phyloP scores from a whole-genome alignment of 2,329 filamentous ascomycete genomes.

The Mollisia scopiformis region DNA sequence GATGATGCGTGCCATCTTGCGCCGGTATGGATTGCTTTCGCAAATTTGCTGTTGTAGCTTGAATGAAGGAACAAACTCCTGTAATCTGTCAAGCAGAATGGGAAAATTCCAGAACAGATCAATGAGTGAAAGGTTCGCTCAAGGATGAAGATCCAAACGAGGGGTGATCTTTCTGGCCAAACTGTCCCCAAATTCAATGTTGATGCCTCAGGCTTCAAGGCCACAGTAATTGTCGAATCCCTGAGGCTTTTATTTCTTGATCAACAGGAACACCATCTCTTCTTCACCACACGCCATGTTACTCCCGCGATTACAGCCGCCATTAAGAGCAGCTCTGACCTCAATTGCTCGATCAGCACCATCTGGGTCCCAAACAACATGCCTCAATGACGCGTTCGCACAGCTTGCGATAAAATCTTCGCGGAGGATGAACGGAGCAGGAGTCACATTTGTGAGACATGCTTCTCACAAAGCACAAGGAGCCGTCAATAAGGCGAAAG shows the following conservation, averaged over 20 bases:
- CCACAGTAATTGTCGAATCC: background rate
- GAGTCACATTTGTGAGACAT: slow-evolving; percentile 33
- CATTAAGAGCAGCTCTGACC: slow-evolving; percentile 43
- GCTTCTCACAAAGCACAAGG: slow-evolving; percentile 60
- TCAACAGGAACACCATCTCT: slow-evolving; percentile 22
- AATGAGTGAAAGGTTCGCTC: background rate
- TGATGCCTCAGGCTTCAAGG: background rate
- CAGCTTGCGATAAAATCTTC: slow-evolving; percentile 25
- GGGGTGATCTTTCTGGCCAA: background rate
- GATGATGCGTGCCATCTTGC: slow-evolving; percentile 33
- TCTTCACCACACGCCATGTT: slow-evolving; percentile 39
- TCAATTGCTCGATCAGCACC: slow-evolving; percentile 29
- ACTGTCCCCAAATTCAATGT: background rate
- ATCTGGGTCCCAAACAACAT: slow-evolving; percentile 16
- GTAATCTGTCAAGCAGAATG: background rate
- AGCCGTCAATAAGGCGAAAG: slow-evolving; percentile 71
- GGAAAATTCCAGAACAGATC: background rate
- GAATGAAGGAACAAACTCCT: background rate
- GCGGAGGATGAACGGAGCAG: slow-evolving; percentile 1
- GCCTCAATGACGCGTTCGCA: slow-evolving; percentile 35
- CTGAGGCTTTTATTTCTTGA: slow-evolving; percentile 9
- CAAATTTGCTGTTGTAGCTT: background rate
- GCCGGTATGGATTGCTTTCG: background rate
- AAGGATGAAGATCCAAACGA: background rate
- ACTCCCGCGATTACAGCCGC: slow-evolving; percentile 48